Evolutionary conservation across 768 basidiomycete species (phyloP), one percentile per base, ranked within the genome.

Genomic region (Albatrellus ellisii): DNA sequence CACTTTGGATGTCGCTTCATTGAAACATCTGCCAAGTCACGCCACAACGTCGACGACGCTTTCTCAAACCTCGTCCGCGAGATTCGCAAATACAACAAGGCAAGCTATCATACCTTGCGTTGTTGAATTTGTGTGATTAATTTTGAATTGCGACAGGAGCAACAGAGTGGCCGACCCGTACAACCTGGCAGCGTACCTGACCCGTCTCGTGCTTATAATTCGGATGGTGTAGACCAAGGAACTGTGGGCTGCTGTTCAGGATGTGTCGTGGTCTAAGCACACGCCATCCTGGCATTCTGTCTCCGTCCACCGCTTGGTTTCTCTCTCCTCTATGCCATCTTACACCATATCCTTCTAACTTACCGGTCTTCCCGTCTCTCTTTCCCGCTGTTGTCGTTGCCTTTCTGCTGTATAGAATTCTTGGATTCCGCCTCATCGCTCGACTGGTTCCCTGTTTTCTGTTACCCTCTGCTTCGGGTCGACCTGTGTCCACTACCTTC

Each of bases 41-140:
- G 92, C 40, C 89, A 92, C 65, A 95, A 95, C 53, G 91, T 98
- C 42, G 92, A 97, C 52, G 88, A 95, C 64, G 88, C 89, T 10
- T 97, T 98, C 66, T 77, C 73, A 54, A 82, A 83, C 48, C 81
- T 98, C 51, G 90, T 98, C 24, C 78, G 91, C 25, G 87, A 91
- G 61, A 95, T 95, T 54, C 73, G 90, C 56, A 81, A 81, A 59
- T 91, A 88, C 59, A 95, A 92, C 69, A 89, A 87, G 71, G 90
- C 87, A 38, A 37, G 66, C 17, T 37, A 26, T 22, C 27, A 26
- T 17, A 10, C 18, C 14, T 26, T 25, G 32, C 15, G 17, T 38
- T 25, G 8, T 6, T 24, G 11, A 7, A 7, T 18, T 27, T 17
- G 14, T 17, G 39, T 22, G 10, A 17, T 4, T 18, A 6, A 34